Base-by-base conservation (phyloP, 1,284 basidiomycete genomes). In the Sanghuangporus sanghuang region DNA sequence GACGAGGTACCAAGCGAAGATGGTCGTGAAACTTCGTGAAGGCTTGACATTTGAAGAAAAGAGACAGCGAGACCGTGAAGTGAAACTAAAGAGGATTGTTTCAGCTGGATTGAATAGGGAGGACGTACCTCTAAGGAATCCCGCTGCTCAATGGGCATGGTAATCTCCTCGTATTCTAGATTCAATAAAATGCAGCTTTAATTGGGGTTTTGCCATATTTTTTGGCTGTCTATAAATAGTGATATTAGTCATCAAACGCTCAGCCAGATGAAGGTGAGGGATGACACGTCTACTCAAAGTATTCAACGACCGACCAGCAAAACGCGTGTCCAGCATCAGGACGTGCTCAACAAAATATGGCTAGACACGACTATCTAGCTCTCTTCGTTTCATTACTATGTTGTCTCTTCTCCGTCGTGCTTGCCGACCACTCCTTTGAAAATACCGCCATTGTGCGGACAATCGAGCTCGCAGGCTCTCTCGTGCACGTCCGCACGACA, bases 391-490 rank as follows among this genome's bases (percentile, higher is more conserved):
- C 62, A 57, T 73, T 62, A 66, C 68, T 66, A 69, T 67, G 53
- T 62, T 39, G 71, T 71, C 49, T 74, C 4, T 23, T 66, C 27
- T 39, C 72, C 9, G 65, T 75, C 60, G 72, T 74, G 48, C 71
- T 68, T 60, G 81, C 79, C 50, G 73, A 72, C 65, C 75, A 76
- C 66, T 81, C 86, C 4, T 96, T 90, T 77, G 85, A 92, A 81
- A 96, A 96, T 72, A 91, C 89, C 18, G 91, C 89, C 64, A 82
- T 97, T 67, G 90, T 93, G 23, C 89, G 93, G 70, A 89, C 89
- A 9, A 79, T 95, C 67, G 95, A 96, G 71, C 88, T 96, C 48
- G 93, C 90, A 48, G 95, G 95, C 65, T 82, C 93, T 36, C 82
- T 93, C 32, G 89, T 93, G 60, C 87, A 89, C 75, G 85, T 94